Percentiles rank a stretch among this genome's conserved stretches.
Conservation (phyloP, 169 alveolate species). For the Cyclospora cayetanensis region DNA sequence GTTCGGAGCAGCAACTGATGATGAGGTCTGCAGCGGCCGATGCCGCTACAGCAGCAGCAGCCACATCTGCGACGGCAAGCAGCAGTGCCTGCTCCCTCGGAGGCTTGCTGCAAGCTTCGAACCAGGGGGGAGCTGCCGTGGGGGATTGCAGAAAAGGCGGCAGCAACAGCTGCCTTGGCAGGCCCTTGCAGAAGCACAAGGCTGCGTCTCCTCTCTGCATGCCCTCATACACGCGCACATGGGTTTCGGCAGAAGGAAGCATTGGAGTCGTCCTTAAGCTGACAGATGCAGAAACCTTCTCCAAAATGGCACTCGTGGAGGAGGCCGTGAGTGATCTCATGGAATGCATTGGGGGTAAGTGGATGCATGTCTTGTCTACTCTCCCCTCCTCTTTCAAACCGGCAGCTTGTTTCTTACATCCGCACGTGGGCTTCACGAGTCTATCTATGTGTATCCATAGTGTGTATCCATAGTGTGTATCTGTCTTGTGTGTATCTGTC, state of each 20-base stretch:
- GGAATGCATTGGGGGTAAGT: slow-evolving; percentile 6
- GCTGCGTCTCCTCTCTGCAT: neutral
- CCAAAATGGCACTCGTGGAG: slow-evolving; percentile 9
- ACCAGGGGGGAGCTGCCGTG: neutral
- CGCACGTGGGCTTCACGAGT: neutral
- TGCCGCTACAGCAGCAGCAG: slow-evolving; percentile 36
- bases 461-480: neutral
- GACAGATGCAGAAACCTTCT: neutral
- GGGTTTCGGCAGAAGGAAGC: slow-evolving; percentile 43
- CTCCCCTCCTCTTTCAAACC: neutral
- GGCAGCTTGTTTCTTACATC: neutral
- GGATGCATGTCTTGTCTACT: neutral
- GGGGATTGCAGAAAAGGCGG: neutral
- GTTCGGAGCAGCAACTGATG: slow-evolving; percentile 1
- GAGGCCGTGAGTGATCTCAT: slow-evolving; percentile 13
- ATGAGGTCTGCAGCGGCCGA: neutral
- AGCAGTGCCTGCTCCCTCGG: neutral
- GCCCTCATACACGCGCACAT: neutral
- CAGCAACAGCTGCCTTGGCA: slow-evolving; percentile 14
- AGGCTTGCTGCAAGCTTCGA: neutral
- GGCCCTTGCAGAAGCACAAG: neutral
- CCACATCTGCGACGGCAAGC: neutral
- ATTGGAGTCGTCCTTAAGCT: slow-evolving; percentile 14
- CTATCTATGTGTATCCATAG: neutral
- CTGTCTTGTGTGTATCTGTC: neutral